Evolutionary conservation across 2,329 filamentous ascomycete species (phyloP).

Genomic region (Arachnomyces sp.): DNA sequence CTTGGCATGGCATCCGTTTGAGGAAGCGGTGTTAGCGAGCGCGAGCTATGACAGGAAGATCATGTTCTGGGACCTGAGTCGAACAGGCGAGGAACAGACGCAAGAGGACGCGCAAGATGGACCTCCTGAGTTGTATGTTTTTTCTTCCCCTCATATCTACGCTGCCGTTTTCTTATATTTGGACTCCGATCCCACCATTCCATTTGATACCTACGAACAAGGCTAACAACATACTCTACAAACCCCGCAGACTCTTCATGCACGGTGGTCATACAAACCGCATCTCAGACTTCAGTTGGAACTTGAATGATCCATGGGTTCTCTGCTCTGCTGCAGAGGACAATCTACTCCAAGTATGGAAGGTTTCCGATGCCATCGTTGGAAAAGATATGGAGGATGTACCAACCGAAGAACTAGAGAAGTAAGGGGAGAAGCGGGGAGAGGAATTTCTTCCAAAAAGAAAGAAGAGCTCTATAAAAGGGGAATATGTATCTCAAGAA

Average conservation of each 20-base stretch:
- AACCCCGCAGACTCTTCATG: conserved; percentile 75
- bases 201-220: background rate
- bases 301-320: conserved; percentile 92
- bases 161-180: background rate
- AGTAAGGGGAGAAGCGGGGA: too few relatives aligned
- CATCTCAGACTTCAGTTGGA: conserved; percentile 96
- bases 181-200: too few relatives aligned
- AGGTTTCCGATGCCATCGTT: conserved; percentile 73
- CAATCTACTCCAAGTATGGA: conserved; percentile 93
- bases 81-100: conserved; percentile 86
- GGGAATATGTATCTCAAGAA: too few relatives aligned
- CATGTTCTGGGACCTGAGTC: conserved; percentile 92
- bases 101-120: conserved; percentile 94
- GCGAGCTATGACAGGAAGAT: conserved; percentile 88
- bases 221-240: conserved; percentile 1
- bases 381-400: conserved; percentile 69
- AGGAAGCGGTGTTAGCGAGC: conserved; percentile 80
- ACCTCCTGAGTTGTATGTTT: conserved; percentile 77
- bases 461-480: too few relatives aligned
- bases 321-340: conserved; percentile 94
- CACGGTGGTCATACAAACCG: conserved; percentile 97
- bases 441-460: too few relatives aligned
- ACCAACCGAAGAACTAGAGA: conserved; percentile 67
- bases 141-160: conserved; percentile 3
- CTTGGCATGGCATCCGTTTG: conserved; percentile 87